Conservation (phyloP, 192 early-diverging fungal species). For the Entrophospora sp. region DNA sequence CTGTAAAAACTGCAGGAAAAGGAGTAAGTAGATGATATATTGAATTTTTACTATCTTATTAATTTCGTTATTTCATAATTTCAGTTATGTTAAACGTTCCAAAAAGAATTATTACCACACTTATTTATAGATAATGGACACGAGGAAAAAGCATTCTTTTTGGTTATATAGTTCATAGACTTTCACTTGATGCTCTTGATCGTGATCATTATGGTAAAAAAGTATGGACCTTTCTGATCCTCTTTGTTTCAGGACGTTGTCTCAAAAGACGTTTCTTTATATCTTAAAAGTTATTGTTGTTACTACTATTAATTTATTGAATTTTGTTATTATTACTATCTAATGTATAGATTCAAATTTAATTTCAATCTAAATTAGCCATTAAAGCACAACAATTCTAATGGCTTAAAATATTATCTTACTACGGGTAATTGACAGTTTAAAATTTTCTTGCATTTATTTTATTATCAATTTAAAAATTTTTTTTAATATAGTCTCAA, state of each 20-base stretch:
- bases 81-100: constrained; percentile 73
- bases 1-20: constrained; percentile 60
- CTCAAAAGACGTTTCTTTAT: constrained; percentile 81
- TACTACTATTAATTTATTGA: not conserved
- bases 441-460: not conserved
- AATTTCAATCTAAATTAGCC: constrained; percentile 79
- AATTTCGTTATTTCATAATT: not conserved
- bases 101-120: constrained; percentile 97
- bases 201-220: constrained; percentile 99
- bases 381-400: constrained; percentile 81
- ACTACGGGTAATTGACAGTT: constrained; percentile 96
- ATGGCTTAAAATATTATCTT: constrained; percentile 88
- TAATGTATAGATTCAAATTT: constrained; percentile 75
- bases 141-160: constrained; percentile 90
- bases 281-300: constrained; percentile 79
- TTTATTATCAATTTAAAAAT: not conserved
- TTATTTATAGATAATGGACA: constrained; percentile 79
- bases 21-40: constrained; percentile 22
- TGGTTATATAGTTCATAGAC: constrained; percentile 97
- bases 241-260: constrained; percentile 88
- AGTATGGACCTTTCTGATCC: constrained; percentile 96
- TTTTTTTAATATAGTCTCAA: constrained; percentile 32
- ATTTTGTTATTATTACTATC: not conserved
- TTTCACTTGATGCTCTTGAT: constrained; percentile 84
- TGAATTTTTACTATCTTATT: too few species aligned